A percentile compares a stretch with the other conserved stretches of the same genome.
Evolutionary conservation across 305 asterid genomes (phyloP).

Genomic region (Fraxinus nigra): DNA sequence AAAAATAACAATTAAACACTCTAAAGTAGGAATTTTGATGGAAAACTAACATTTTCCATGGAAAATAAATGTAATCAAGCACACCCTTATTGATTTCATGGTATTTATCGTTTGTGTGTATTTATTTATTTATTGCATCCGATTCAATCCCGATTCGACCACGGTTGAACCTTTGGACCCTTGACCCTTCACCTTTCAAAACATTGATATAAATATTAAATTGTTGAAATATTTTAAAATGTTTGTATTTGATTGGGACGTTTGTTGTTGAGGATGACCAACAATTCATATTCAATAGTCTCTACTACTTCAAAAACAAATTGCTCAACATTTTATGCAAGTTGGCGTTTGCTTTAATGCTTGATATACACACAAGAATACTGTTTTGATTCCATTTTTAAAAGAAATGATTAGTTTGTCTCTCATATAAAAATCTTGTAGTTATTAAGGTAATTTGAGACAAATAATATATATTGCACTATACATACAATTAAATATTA

Average conservation of each 20-base stretch:
- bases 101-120: too few relatives aligned
- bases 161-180: too few relatives aligned
- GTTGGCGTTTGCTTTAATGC: neutral
- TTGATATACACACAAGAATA: neutral
- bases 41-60: too few relatives aligned
- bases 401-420: neutral
- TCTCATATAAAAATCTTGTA: neutral
- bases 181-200: too few relatives aligned
- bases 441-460: neutral
- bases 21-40: too few relatives aligned
- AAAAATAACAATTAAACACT: too few relatives aligned
- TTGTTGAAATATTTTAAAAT: neutral
- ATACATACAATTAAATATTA: neutral
- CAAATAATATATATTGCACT: neutral
- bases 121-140: too few relatives aligned
- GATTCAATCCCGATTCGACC: too few relatives aligned
- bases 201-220: too few relatives aligned
- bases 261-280: neutral
- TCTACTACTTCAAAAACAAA: neutral
- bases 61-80: too few relatives aligned
- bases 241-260: neutral
- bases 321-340: neutral
- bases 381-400: neutral
- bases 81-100: too few relatives aligned
- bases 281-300: neutral